Base-by-base conservation (phyloP, 805 yeast species). In the Hanseniaspora thailandica region DNA sequence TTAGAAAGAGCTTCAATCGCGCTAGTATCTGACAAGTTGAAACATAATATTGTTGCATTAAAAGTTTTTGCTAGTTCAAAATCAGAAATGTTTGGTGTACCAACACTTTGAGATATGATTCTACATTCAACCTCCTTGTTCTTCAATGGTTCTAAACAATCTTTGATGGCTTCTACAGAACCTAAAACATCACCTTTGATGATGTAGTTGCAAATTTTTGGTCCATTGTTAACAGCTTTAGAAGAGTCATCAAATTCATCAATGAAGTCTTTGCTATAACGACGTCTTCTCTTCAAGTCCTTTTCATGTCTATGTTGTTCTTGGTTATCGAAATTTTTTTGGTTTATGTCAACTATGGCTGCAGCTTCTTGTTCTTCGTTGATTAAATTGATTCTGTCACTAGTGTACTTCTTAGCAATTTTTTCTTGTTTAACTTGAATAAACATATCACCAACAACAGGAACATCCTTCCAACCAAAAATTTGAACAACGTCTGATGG, bases 151-250 rank as follows among this genome's bases (percentile, higher is more conserved):
- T 75, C 73, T 46, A 93, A 78, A 59, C 90, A 80, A 64, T 89
- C 96, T 36, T 71, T 75, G 33, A 93, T 84, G 1, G 98, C 98
- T 64, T 93, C 98, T 0, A 86, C 84, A 0, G 97, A 89, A 0
- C 98, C 98, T 59, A 82, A 81, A 1, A 90, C 97, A 68, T 93
- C 98, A 0, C 96, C 85, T 63, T 86, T 87, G 34, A 93, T 72
- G 26, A 93, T 81, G 58, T 82, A 87, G 30, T 79, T 78, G 4
- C 78, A 68, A 13, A 69, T 64, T 28, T 59, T 60, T 5, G 63
- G 62, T 46, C 50, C 65, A 3, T 59, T 60, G 3, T 63, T 69
- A 8, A 63, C 68, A 12, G 57, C 58, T n/a, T 41, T 60, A 8
- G 62, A 71, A 7, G 62, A 71, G 52, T 65, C 68, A 1, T 64